Base-by-base conservation (phyloP, 352 stramenopile species). In the Pythium graminicola region DNA sequence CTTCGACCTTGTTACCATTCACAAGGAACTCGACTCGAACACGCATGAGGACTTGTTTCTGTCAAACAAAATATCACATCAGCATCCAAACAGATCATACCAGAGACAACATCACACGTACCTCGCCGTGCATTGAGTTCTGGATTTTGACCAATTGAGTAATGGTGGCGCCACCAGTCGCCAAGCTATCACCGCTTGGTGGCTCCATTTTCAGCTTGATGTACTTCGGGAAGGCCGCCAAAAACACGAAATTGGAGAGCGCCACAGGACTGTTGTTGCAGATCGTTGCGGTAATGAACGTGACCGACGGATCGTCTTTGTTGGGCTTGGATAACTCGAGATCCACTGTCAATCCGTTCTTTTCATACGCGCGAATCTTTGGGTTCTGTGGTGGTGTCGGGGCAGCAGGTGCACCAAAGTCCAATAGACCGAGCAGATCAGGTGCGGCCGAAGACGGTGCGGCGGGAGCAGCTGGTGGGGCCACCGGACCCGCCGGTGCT, bases 121-220 rank as follows among this genome's bases (percentile, higher is more conserved):
- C 82, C 65, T 96, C 86, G 56, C 94, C 95, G 42, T 98, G 72
- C 81, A 93, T 90, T 39, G 76, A 89, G 71, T 99, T 99, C 46
- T 92, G 88, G 45, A 99, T 95, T 69, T 93, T 97, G 58, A 98
- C 93, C 24, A 95, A 80, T 69, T 99, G 96, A 17, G 92, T 98
- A 14, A 98, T 76, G 16, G 60, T 59, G 7, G 78, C 91, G 35
- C 67, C 68, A 24, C 71, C 85, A 29, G 92, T 87, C 2, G 90
- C 58, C 43, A 99, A 67, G 17, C 85, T 89, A 26, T 95, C 91
- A 22, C 85, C 95, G 16, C 82, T 96, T 4, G 95, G 86, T n/a
- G 95, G 93, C 57, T 98, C 91, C 93, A 99, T 98, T 76, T 98
- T 95, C 68, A 98, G 89, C 47, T 96, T 97, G 51, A 98, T 92